These are phyloP conservation scores for Colletotrichum orbiculare DNA, from an alignment of 2,329 filamentous ascomycete species.

Conservation along the genomic window DNA sequence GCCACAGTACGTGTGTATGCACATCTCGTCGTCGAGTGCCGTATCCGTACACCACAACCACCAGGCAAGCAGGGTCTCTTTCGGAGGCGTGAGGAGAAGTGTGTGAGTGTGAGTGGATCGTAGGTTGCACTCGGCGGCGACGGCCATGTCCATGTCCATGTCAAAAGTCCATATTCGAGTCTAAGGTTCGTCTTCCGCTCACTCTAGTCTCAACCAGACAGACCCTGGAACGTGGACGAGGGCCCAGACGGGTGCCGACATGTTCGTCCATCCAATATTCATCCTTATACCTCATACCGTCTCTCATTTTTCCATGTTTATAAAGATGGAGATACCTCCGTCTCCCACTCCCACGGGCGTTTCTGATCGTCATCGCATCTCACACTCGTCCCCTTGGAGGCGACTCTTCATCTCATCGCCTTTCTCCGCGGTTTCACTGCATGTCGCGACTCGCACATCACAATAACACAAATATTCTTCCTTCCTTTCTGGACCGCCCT, in stretches of 20 bases:
- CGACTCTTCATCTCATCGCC: too few species aligned
- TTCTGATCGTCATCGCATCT: too few species aligned
- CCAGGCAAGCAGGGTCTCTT: too few species aligned
- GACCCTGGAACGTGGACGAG: neutral
- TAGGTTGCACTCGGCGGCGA: slow-evolving; percentile 28
- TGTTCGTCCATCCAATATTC: slow-evolving; percentile 15
- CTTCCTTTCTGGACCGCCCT: too few species aligned
- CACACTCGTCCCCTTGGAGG: too few species aligned
- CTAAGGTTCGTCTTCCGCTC: too few species aligned
- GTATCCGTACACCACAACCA: neutral
- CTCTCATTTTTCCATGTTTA: neutral
- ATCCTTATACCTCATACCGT: neutral
- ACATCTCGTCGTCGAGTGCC: neutral
- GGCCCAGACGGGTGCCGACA: slow-evolving; percentile 21
- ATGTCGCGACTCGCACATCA: too few species aligned
- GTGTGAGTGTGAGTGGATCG: slow-evolving; percentile 33
- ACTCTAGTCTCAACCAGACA: too few species aligned
- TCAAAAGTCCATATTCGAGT: too few species aligned
- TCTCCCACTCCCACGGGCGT: too few species aligned
- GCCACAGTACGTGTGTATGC: slow-evolving; percentile 6
- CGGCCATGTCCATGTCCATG: neutral
- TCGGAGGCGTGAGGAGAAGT: neutral
- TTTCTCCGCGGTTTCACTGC: too few species aligned
- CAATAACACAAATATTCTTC: too few species aligned
- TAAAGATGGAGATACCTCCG: neutral